phyloP scores from a whole-genome alignment of 768 basidiomycete genomes.

The Termitomyces sp. region DNA sequence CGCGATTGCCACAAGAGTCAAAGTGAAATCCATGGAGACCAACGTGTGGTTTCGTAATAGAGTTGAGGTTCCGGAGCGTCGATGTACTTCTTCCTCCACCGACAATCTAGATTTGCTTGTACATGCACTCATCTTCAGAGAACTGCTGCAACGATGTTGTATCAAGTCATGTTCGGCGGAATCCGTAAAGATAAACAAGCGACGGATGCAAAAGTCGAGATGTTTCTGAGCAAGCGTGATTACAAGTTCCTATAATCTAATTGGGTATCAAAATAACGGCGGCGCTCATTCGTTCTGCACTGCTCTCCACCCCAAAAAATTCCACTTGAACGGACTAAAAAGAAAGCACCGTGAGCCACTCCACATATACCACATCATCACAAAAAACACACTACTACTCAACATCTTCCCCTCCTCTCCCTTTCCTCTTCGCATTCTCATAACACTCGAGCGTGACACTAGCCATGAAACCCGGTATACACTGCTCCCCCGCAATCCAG shows the following conservation, averaged over 20 bases:
- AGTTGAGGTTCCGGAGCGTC: neutral
- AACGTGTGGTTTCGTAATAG: neutral
- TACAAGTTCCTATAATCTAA: neutral
- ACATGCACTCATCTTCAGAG: no score
- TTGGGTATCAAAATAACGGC: neutral
- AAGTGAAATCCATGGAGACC: neutral
- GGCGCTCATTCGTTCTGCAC: neutral
- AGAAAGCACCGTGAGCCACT: neutral
- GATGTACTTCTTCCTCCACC: no score
- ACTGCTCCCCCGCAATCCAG: conserved; percentile 84
- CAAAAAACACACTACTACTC: neutral
- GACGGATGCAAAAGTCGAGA: no score
- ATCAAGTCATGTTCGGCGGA: no score
- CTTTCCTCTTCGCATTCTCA: conserved; percentile 55
- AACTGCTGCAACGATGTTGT: no score
- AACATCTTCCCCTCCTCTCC: neutral
- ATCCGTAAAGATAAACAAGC: no score
- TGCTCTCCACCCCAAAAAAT: neutral
- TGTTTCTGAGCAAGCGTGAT: neutral
- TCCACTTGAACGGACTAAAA: neutral
- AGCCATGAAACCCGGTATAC: conserved; percentile 86
- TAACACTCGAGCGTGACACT: conserved; percentile 86
- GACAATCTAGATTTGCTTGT: no score
- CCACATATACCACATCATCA: neutral
- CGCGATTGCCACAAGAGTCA: neutral